phyloP scores from a whole-genome alignment of 2,329 filamentous ascomycete genomes.

The Colletotrichum ledebouriae region DNA sequence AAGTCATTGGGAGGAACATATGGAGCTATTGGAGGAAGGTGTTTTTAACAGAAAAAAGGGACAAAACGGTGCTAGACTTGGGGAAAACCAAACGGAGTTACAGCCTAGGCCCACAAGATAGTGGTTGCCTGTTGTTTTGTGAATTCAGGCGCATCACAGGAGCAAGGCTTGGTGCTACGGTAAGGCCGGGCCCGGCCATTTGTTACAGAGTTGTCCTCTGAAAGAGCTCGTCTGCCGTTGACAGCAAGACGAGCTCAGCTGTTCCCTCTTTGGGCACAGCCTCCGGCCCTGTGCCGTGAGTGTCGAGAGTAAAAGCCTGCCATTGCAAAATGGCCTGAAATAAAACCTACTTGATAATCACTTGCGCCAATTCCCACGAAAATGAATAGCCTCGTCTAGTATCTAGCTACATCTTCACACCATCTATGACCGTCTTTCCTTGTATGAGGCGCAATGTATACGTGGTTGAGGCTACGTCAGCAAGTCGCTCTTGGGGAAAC shows the following conservation, averaged over 20 bases:
- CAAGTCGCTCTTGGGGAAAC: constrained; percentile 9
- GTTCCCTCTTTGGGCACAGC: constrained; percentile 20
- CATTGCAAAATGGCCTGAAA: constrained; percentile 28
- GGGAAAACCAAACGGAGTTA: constrained; percentile 35
- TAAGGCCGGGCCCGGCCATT: constrained; percentile 25
- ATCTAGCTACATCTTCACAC: not conserved
- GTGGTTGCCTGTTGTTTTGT: constrained; percentile 37
- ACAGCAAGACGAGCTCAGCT: constrained; percentile 6
- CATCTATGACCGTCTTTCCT: not conserved
- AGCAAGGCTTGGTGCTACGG: constrained; percentile 18
- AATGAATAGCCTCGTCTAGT: not conserved
- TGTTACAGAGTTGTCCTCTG: constrained; percentile 36
- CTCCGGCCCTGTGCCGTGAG: constrained; percentile 18
- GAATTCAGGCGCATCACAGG: constrained; percentile 37
- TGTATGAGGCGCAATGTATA: not conserved
- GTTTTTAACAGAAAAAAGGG: constrained; percentile 21
- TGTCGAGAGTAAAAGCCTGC: constrained; percentile 6
- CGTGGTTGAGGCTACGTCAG: not conserved
- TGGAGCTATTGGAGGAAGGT: constrained; percentile 29
- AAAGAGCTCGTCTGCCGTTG: constrained; percentile 1
- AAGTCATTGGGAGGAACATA: constrained; percentile 23
- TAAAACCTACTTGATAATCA: constrained; percentile 28
- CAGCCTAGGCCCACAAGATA: constrained; percentile 33
- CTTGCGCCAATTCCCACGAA: not conserved
- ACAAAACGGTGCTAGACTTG: constrained; percentile 35